These are phyloP conservation scores for Ceriops tagal DNA, from an alignment of 345 rosid genomes.

Conservation along the genomic window DNA sequence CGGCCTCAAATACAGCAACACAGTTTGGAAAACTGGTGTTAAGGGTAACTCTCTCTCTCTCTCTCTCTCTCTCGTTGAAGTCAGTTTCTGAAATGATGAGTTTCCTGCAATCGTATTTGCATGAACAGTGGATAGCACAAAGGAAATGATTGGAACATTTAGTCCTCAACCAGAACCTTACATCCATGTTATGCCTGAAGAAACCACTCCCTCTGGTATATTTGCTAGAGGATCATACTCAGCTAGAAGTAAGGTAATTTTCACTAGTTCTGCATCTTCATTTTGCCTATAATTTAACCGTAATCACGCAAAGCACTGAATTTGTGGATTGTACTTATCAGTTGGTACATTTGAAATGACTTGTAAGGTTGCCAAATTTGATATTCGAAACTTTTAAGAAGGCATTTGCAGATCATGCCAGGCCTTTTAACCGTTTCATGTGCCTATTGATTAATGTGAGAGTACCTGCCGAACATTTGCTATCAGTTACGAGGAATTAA, in stretches of 20 bases:
- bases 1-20: constrained; percentile 31
- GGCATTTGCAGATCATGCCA: not conserved
- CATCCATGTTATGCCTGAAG: constrained; percentile 72
- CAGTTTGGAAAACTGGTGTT: constrained; percentile 36
- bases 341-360: not conserved
- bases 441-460: not conserved
- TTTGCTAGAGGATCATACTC: constrained; percentile 86
- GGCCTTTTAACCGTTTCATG: not conserved
- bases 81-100: not conserved
- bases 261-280: not conserved
- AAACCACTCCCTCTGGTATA: constrained; percentile 83
- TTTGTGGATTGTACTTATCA: not conserved
- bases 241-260: constrained; percentile 70
- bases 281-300: no score
- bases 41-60: constrained; percentile 16
- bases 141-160: constrained; percentile 91
- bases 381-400: not conserved
- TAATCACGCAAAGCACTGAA: no score
- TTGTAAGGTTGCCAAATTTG: not conserved
- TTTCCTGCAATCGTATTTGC: constrained; percentile 1
- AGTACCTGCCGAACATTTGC: not conserved
- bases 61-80: not conserved
- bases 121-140: constrained; percentile 65
- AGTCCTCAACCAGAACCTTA: constrained; percentile 90
- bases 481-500: not conserved